phyloP scores from a whole-genome alignment of 2,329 filamentous ascomycete species.

The Monosporascus sp. region DNA sequence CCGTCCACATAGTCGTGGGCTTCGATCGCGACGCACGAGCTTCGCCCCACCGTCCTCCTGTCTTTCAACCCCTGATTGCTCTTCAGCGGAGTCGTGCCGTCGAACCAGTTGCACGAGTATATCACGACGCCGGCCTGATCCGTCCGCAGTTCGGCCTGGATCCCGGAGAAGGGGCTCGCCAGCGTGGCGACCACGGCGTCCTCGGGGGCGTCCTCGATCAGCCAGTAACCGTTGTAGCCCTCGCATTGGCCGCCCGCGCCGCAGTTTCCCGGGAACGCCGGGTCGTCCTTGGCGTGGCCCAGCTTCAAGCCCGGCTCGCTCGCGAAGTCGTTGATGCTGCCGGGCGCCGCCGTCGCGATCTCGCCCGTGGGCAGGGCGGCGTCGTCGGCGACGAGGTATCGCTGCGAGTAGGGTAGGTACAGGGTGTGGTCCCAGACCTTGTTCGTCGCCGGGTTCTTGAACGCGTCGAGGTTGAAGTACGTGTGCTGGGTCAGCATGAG shows the following conservation, averaged over 20 bases:
- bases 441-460: slow-evolving; percentile 49
- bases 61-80: slow-evolving; percentile 49
- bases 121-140: slow-evolving; percentile 68
- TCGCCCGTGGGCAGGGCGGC: slow-evolving; percentile 55
- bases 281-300: slow-evolving; percentile 52
- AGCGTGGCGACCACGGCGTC: slow-evolving; percentile 46
- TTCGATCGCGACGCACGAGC: slow-evolving; percentile 70
- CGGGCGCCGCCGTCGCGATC: slow-evolving; percentile 49
- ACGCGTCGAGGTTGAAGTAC: slow-evolving; percentile 65
- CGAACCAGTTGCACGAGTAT: slow-evolving; percentile 60
- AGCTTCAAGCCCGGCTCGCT: slow-evolving; percentile 53
- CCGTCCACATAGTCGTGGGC: slow-evolving; percentile 73
- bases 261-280: slow-evolving; percentile 58
- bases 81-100: slow-evolving; percentile 47
- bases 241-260: slow-evolving; percentile 56
- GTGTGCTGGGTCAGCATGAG: slow-evolving; percentile 62
- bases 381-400: slow-evolving; percentile 51
- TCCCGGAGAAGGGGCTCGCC: slow-evolving; percentile 58
- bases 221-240: slow-evolving; percentile 63
- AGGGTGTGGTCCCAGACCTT: slow-evolving; percentile 57
- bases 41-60: slow-evolving; percentile 45
- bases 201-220: slow-evolving; percentile 36
- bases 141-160: slow-evolving; percentile 63
- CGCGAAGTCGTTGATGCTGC: slow-evolving; percentile 62
- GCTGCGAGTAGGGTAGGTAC: slow-evolving; percentile 55